Evolutionary conservation across 768 basidiomycete species (phyloP).

Genomic region (Boletus rufocinnamomeus): DNA sequence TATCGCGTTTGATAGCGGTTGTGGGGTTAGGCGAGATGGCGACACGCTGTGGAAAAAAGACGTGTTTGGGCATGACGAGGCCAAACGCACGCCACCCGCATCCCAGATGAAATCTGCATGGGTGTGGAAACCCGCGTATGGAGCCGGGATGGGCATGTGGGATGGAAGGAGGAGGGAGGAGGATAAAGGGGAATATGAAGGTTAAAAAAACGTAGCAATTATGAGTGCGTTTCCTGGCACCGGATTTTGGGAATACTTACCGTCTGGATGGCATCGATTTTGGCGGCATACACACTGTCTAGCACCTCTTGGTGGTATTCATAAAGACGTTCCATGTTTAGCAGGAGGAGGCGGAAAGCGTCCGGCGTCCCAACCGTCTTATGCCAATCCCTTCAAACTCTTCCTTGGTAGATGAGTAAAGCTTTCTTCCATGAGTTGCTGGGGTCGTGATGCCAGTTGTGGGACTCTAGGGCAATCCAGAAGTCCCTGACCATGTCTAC

Average conservation of each 20-base stretch:
- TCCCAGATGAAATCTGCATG: neutral
- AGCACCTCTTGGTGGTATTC: neutral
- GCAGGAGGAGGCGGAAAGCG: rapidly evolving
- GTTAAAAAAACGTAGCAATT: too few species aligned
- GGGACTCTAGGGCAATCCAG: neutral
- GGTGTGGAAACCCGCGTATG: neutral
- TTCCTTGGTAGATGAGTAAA: neutral
- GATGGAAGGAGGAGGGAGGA: too few species aligned
- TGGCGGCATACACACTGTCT: neutral
- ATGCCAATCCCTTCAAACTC: neutral
- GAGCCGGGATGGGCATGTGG: neutral
- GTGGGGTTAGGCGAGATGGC: neutral
- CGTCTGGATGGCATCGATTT: neutral
- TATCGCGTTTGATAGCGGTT: too few species aligned
- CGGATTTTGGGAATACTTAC: too few species aligned
- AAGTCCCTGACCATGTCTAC: neutral
- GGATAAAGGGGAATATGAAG: too few species aligned
- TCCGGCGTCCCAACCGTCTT: neutral
- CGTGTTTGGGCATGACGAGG: neutral
- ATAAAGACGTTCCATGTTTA: rapidly evolving
- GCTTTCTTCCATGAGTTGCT: neutral
- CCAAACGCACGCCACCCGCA: neutral
- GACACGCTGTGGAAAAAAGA: neutral
- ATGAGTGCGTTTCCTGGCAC: too few species aligned
- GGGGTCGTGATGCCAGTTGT: neutral